Evolutionary conservation across 768 basidiomycete genomes (phyloP).

Genomic region (Russula earlei): DNA sequence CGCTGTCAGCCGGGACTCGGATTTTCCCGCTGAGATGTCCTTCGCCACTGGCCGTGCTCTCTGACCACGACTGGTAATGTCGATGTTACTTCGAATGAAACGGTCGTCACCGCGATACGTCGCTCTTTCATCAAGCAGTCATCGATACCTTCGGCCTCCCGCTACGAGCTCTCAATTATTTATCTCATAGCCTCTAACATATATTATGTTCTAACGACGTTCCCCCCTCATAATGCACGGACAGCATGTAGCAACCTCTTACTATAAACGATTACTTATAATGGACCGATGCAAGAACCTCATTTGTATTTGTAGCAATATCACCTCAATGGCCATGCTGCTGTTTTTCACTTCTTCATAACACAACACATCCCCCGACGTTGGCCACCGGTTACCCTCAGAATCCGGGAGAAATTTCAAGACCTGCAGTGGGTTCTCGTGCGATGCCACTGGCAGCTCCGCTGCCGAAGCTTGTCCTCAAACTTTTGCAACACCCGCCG

Average conservation of each 20-base stretch:
- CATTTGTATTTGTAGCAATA: neutral
- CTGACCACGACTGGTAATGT: neutral
- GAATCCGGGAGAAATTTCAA: too few species aligned
- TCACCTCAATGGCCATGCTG: neutral
- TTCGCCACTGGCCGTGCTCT: constrained; percentile 10
- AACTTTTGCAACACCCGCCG: too few species aligned
- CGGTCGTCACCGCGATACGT: neutral
- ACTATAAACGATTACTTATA: neutral
- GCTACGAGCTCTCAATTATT: neutral
- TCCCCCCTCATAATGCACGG: neutral
- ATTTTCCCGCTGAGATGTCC: neutral
- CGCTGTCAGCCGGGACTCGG: neutral
- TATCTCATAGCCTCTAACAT: neutral
- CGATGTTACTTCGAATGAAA: too few species aligned
- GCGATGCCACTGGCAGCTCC: too few species aligned
- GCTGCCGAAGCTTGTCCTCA: too few species aligned
- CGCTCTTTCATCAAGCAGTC: neutral
- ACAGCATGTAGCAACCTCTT: neutral
- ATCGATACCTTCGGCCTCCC: neutral
- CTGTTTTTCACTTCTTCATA: too few species aligned
- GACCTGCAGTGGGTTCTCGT: too few species aligned
- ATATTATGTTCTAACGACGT: neutral
- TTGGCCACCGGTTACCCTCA: too few species aligned
- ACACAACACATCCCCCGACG: too few species aligned
- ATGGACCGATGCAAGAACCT: neutral